Evolutionary conservation across 2,329 filamentous ascomycete species (phyloP).

Genomic region (Cladobotryum protrusum): DNA sequence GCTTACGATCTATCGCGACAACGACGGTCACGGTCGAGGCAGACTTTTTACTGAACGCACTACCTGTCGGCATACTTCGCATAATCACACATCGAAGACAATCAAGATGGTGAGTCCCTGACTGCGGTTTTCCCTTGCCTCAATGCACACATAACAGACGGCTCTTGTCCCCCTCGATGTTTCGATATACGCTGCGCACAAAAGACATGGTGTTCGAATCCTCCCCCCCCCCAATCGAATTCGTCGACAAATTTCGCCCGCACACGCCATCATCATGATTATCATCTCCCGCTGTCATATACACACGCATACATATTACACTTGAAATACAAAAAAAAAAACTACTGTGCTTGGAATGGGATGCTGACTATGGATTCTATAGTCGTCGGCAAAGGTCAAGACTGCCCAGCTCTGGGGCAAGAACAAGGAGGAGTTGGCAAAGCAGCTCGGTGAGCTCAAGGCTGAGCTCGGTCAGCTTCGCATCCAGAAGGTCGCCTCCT

Average conservation of each 20-base stretch:
- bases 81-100: constrained; percentile 28
- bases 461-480: constrained; percentile 91
- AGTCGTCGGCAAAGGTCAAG: constrained; percentile 71
- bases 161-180: neutral
- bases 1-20: constrained; percentile 28
- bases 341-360: neutral
- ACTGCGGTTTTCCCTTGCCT: neutral
- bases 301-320: neutral
- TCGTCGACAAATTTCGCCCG: neutral
- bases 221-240: neutral
- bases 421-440: constrained; percentile 97
- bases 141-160: neutral
- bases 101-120: constrained; percentile 43
- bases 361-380: constrained; percentile 13
- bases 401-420: constrained; percentile 95
- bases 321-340: neutral
- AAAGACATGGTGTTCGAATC: too few relatives aligned
- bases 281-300: too few relatives aligned
- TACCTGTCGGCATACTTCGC: constrained; percentile 36
- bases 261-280: neutral
- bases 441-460: constrained; percentile 94
- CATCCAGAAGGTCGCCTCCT: constrained; percentile 97
- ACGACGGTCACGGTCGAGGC: constrained; percentile 31
- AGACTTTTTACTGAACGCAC: constrained; percentile 26
- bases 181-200: too few relatives aligned